Conservation (phyloP, 371 early-diverging fungal species). For the Apophysomyces variabilis region DNA sequence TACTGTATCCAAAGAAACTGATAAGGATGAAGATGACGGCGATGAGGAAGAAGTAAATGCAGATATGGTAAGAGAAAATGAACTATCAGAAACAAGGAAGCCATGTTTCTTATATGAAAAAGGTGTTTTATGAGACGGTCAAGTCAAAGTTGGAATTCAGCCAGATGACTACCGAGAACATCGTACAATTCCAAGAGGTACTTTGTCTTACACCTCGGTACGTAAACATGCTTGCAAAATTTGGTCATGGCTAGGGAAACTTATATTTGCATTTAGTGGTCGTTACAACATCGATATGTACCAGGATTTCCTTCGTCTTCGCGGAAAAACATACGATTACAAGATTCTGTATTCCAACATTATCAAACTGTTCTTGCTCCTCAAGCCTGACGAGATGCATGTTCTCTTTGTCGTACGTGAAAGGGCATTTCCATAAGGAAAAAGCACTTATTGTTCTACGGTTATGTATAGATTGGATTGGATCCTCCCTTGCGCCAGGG, state of each 20-base stretch:
- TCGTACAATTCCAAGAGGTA: constrained; percentile 89
- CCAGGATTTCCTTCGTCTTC: constrained; percentile 88
- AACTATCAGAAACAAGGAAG: neutral
- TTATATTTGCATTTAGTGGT: constrained; percentile 59
- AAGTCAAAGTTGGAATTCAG: constrained; percentile 91
- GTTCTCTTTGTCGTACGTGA: constrained; percentile 79
- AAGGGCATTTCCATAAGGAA: neutral
- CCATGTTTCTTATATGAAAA: neutral
- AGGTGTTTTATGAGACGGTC: constrained; percentile 89
- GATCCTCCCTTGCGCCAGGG: constrained; percentile 99
- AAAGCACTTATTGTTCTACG: neutral
- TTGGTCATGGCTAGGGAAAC: neutral
- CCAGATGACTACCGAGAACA: constrained; percentile 84
- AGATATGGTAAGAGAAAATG: constrained; percentile 53
- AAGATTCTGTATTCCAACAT: constrained; percentile 90
- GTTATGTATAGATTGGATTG: constrained; percentile 71
- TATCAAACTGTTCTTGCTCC: constrained; percentile 83
- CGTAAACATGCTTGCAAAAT: constrained; percentile 2
- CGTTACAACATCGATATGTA: constrained; percentile 97
- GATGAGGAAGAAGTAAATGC: constrained; percentile 76
- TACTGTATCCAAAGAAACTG: constrained; percentile 65
- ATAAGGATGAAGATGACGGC: constrained; percentile 52
- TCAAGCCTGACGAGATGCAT: constrained; percentile 94
- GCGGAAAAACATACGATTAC: constrained; percentile 98
- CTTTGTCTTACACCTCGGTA: constrained; percentile 90